Evolutionary conservation across 2,329 filamentous ascomycete species (phyloP), one percentile per base, ranked within the genome.

Genomic region (Xylaria sp.): DNA sequence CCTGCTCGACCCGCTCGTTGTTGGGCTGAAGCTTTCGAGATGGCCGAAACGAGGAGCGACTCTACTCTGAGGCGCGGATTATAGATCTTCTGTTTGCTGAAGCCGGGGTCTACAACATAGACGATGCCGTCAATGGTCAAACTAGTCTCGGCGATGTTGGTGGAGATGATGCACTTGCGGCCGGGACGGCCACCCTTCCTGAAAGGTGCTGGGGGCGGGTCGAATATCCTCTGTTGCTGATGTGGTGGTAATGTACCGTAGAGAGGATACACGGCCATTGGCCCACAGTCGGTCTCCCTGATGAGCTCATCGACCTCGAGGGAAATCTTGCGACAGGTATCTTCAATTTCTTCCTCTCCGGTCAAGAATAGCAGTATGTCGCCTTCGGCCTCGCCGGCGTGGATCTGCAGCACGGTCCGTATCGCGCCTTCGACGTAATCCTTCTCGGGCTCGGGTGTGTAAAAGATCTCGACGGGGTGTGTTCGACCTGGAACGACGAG

Each of bases 31-130:
- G 96, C 96, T 81, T 98, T 98, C 68, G 94, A 98, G 75, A 99
- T 98, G 25, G 96, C 94, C 2, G 96, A 98, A 5, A 99, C 95
- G n/a, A 99, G 86, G 8, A 99, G 87, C 0, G 96, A 98, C 82
- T 99, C 96, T 73, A 99, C 94, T 81, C 96, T 91, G 76, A 97
- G 97, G 70, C 96, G 91, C 25, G 96, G 95, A 81, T 99, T 98
- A 86, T 98, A 99, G 72, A 98, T 96, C 83, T 98, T 99, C 78
- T 99, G 96, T 84, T 99, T 99, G 84, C 94, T 97, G 85, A 99
- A 99, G 44, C 96, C 96, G 1, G 96, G 95, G 78, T 99, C 96
- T n/a, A 99, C 95, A 41, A 99, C 96, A 78, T 98, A 99, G 44
- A 99, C 96, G 72, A 99, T 99, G 79, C 96, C 96, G 78, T 99